Evolutionary conservation across 2,329 filamentous ascomycete genomes (phyloP).

Genomic region (Ambrosiella beaveri): DNA sequence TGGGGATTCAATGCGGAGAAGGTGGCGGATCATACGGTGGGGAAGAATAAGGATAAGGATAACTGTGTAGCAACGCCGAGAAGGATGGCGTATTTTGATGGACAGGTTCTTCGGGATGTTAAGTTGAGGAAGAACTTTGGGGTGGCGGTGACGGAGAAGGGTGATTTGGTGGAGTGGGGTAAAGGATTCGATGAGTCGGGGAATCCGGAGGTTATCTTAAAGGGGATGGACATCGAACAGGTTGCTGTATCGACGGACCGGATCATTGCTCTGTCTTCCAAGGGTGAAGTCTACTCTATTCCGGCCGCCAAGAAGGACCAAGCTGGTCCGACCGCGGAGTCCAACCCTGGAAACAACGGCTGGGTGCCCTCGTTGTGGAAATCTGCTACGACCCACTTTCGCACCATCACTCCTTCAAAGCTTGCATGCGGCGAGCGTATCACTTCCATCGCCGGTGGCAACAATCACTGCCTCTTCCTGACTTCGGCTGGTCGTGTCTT

Average conservation of each 20-base stretch:
- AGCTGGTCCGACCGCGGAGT: conserved; percentile 34
- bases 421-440: conserved; percentile 56
- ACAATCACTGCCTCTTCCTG: conserved; percentile 73
- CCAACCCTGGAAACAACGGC: conserved; percentile 17
- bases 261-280: conserved; percentile 58
- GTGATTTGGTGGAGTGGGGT: conserved; percentile 87
- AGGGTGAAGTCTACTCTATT: conserved; percentile 69
- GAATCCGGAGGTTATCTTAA: conserved; percentile 53
- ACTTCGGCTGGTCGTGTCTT: conserved; percentile 77
- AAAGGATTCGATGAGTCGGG: conserved; percentile 50
- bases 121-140: conserved; percentile 72
- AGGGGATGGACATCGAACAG: conserved; percentile 63
- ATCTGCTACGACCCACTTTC: conserved; percentile 39
- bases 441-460: conserved; percentile 55
- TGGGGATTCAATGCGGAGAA: conserved; percentile 80
- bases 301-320: conserved; percentile 55
- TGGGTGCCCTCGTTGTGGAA: conserved; percentile 59
- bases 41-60: conserved; percentile 32
- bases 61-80: conserved; percentile 61
- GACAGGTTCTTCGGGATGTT: conserved; percentile 66
- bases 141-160: conserved; percentile 71
- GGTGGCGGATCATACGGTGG: conserved; percentile 69
- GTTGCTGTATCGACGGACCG: conserved; percentile 66
- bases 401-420: conserved; percentile 47
- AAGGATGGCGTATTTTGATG: conserved; percentile 68